Conservation (phyloP, 163 green algal genomes). For the Scenedesmus sp. region DNA sequence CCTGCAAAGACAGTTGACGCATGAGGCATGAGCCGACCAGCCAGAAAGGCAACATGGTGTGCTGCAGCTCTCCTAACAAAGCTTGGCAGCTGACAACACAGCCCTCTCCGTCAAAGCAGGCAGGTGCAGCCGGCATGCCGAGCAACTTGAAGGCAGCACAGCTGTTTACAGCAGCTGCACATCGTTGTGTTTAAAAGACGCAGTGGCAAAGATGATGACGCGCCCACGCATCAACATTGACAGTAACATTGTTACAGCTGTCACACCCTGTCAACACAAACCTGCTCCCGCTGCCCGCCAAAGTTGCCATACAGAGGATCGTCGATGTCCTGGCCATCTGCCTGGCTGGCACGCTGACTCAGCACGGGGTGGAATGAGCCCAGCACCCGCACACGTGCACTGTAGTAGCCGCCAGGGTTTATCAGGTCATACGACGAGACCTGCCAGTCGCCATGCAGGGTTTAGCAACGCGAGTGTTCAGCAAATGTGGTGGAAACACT, state of each 20-base stretch:
- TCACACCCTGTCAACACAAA: conserved; percentile 18
- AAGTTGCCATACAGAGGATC: conserved; percentile 91
- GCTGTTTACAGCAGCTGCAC: not conserved
- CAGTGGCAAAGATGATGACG: too few relatives aligned
- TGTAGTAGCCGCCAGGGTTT: conserved; percentile 72
- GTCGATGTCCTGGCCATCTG: conserved; percentile 76
- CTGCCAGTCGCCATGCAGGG: too few relatives aligned
- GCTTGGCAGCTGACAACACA: not conserved
- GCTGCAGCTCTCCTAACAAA: not conserved
- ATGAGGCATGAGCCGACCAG: too few relatives aligned
- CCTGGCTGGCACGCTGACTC: not conserved
- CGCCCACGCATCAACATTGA: too few relatives aligned
- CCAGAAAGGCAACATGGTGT: too few relatives aligned
- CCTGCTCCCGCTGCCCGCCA: conserved; percentile 74
- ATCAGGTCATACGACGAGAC: conserved; percentile 90
- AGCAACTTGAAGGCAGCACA: not conserved
- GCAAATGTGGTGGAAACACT: too few relatives aligned
- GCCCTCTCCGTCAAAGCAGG: not conserved
- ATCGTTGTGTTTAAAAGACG: too few relatives aligned
- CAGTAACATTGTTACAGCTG: too few relatives aligned
- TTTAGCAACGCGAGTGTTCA: too few relatives aligned
- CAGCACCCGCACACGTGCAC: conserved; percentile 79
- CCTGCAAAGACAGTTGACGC: conserved; percentile 58
- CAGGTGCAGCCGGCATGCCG: not conserved
- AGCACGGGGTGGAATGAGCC: conserved; percentile 75